Conservation (phyloP, 768 basidiomycete species). For the Hemileccinum rubropunctum region DNA sequence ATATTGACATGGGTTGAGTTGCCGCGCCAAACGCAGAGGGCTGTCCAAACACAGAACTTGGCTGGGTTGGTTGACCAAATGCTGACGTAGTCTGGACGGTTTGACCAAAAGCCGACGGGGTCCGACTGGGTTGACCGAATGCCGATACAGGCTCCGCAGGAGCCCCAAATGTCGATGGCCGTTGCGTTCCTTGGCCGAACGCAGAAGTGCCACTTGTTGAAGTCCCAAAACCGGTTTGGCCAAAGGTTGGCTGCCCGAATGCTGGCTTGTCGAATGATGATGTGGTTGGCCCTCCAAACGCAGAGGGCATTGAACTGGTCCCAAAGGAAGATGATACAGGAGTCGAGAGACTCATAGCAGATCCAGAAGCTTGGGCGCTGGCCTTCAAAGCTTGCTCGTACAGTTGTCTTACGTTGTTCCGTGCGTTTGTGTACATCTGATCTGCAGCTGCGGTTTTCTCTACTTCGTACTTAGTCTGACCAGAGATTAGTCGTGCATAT, state of each 20-base stretch:
- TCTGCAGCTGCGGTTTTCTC: constrained; percentile 54
- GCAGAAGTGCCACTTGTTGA: constrained; percentile 14
- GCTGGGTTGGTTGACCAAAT: constrained; percentile 34
- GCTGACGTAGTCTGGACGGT: constrained; percentile 23
- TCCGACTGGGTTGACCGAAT: constrained; percentile 39
- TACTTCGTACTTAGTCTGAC: constrained; percentile 57
- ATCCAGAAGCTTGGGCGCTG: constrained; percentile 23
- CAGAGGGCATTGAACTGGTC: constrained; percentile 24
- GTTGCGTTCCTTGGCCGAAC: constrained; percentile 27
- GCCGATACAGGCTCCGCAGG: constrained; percentile 30
- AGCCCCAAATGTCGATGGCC: constrained; percentile 37
- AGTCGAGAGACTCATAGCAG: constrained; percentile 14
- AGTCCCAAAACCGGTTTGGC: constrained; percentile 31
- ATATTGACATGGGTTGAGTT: constrained; percentile 28
- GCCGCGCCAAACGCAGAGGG: constrained; percentile 35
- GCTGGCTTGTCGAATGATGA: constrained; percentile 25
- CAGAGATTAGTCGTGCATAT: constrained; percentile 1
- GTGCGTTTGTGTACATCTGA: constrained; percentile 45
- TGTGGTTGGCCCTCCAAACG: constrained; percentile 31
- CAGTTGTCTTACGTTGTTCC: constrained; percentile 45
- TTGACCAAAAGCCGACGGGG: constrained; percentile 37
- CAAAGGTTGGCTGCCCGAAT: constrained; percentile 42
- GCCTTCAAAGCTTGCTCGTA: constrained; percentile 52
- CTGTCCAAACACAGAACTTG: constrained; percentile 36
- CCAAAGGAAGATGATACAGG: constrained; percentile 41